Evolutionary conservation across 495 filamentous ascomycete genomes (phyloP).

Genomic region (Opeltia flavorubescens): DNA sequence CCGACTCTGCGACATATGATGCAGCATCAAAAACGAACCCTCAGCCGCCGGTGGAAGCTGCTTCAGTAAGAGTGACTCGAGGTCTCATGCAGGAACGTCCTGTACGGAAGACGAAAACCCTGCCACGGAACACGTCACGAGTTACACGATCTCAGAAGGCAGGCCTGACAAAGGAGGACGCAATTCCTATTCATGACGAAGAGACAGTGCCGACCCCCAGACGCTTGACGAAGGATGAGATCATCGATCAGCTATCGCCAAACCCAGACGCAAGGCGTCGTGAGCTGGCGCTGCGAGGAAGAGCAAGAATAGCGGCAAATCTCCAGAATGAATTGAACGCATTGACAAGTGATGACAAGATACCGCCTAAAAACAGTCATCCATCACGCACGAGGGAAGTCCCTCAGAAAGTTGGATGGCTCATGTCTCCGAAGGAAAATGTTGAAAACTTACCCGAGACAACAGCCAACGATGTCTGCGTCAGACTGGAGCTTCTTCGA

Average conservation of each 20-base stretch:
- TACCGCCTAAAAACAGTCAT: background rate
- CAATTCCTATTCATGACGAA: background rate
- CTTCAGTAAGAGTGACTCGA: background rate
- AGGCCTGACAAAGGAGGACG: constrained; percentile 5
- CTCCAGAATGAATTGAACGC: constrained; percentile 14
- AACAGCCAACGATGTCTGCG: background rate
- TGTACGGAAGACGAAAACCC: constrained; percentile 4
- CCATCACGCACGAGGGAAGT: background rate
- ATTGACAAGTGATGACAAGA: background rate
- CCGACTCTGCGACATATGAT: background rate
- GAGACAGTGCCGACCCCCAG: background rate
- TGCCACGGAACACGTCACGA: constrained; percentile 7
- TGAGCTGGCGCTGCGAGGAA: constrained; percentile 10
- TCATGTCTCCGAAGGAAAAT: background rate
- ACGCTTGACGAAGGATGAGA: constrained; percentile 7
- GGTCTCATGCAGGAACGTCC: constrained; percentile 14
- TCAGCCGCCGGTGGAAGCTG: background rate
- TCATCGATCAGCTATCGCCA: constrained; percentile 6
- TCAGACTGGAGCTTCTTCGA: background rate
- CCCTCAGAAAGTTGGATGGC: background rate
- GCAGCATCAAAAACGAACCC: background rate
- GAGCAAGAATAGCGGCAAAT: constrained; percentile 15
- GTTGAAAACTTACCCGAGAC: background rate
- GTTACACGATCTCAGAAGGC: constrained; percentile 10
- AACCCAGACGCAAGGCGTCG: constrained; percentile 11